Conservation (phyloP, 148 eudicot genomes). For the Dianthus caryophyllus region DNA sequence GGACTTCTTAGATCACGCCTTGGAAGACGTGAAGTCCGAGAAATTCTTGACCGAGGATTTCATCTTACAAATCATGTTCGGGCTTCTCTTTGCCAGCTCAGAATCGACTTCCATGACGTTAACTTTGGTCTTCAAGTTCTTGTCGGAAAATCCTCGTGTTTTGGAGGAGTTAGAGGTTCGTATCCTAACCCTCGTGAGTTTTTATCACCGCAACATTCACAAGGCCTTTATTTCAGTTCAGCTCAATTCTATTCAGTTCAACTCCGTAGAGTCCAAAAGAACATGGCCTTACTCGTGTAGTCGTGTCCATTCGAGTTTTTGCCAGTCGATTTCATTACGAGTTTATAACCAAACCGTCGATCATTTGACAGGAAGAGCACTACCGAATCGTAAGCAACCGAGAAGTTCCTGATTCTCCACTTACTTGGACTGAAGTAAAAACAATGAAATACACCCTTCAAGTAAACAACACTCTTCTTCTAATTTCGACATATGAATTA, state of each 20-base stretch:
- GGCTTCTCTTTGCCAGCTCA: conserved; percentile 42
- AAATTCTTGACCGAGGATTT: conserved; percentile 46
- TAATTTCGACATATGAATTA: not conserved
- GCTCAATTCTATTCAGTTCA: too few relatives aligned
- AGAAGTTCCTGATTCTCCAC: conserved; percentile 30
- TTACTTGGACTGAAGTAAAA: conserved; percentile 62
- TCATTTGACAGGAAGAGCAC: conserved; percentile 49
- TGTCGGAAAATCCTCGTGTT: conserved; percentile 40
- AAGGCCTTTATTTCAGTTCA: too few relatives aligned
- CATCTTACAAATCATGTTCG: conserved; percentile 42
- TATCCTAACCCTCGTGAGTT: not conserved
- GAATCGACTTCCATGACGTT: conserved; percentile 38
- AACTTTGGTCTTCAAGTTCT: conserved; percentile 33
- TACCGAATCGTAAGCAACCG: conserved; percentile 40
- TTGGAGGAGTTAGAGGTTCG: conserved; percentile 36
- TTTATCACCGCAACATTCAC: not conserved
- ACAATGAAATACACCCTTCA: conserved; percentile 60
- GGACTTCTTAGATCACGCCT: conserved; percentile 37
- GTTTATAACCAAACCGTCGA: not conserved
- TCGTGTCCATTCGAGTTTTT: not conserved
- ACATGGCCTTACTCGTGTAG: too few relatives aligned
- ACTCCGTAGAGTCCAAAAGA: too few relatives aligned
- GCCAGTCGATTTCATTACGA: not conserved
- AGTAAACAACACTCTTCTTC: conserved; percentile 25
- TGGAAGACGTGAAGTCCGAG: conserved; percentile 26